phyloP scores from a whole-genome alignment of 495 filamentous ascomycete species.

The Penicillium cataractarum region DNA sequence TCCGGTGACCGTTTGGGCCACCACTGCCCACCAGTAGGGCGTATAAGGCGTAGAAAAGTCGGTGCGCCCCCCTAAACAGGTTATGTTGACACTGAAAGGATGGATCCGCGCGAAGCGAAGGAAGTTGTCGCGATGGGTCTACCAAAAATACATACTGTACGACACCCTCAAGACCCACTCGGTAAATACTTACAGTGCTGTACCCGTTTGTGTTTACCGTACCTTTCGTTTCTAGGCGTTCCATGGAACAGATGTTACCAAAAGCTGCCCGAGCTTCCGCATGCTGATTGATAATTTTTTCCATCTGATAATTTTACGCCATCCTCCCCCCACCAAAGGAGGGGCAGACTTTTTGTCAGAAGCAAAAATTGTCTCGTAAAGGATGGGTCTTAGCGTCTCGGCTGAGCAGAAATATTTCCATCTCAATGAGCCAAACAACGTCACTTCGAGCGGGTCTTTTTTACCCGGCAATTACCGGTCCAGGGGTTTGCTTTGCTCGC shows the following conservation, averaged over 20 bases:
- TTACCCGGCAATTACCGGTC: neutral
- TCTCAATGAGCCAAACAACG: neutral
- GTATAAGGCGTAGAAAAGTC: neutral
- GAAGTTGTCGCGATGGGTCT: neutral
- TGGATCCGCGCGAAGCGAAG: neutral
- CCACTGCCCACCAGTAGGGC: neutral
- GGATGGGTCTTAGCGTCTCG: conserved; percentile 1
- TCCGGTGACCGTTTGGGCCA: conserved; percentile 11
- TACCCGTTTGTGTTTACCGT: neutral
- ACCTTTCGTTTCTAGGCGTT: neutral
- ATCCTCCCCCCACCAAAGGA: neutral
- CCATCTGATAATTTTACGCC: conserved; percentile 6
- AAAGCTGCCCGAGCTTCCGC: neutral
- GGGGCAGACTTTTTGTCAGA: neutral
- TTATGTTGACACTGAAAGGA: neutral
- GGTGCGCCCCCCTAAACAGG: neutral
- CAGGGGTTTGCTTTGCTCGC: neutral
- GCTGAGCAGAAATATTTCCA: neutral
- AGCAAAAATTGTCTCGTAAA: too few relatives aligned
- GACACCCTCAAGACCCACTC: neutral
- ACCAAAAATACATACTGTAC: neutral
- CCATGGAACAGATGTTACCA: neutral
- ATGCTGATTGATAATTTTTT: conserved; percentile 9
- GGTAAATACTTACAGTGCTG: neutral
- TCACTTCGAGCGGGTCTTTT: neutral